phyloP scores from a whole-genome alignment of 352 stramenopile species.

The Phytophthora ohioensis region DNA sequence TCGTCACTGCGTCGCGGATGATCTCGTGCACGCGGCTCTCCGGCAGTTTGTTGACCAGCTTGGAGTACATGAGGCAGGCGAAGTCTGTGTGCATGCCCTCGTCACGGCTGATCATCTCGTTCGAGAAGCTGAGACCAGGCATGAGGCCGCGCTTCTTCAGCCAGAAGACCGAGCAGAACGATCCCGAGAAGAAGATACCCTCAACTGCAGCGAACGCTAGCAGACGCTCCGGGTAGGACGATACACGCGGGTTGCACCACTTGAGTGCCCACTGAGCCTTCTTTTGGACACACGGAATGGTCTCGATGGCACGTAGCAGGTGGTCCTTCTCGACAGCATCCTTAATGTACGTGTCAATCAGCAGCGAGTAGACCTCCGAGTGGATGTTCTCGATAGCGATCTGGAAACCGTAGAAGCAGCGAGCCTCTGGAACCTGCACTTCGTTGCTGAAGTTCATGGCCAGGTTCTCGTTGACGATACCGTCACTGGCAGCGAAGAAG shows the following conservation, averaged over 20 bases:
- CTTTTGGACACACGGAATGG: slow-evolving; percentile 96
- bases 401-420: slow-evolving; percentile 99
- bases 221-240: slow-evolving; percentile 96
- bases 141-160: slow-evolving; percentile 99
- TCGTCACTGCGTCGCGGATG: slow-evolving; percentile 95
- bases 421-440: slow-evolving; percentile 96
- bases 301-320: slow-evolving; percentile 97
- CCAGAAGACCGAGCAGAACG: slow-evolving; percentile 99
- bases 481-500: slow-evolving; percentile 98
- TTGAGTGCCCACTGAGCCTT: slow-evolving; percentile 98
- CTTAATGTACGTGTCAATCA: slow-evolving; percentile 99
- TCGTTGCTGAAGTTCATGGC: slow-evolving; percentile 98
- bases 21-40: slow-evolving; percentile 94
- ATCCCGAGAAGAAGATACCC: slow-evolving; percentile 99
- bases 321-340: slow-evolving; percentile 93
- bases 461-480: slow-evolving; percentile 99
- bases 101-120: slow-evolving; percentile 98
- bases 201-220: slow-evolving; percentile 98
- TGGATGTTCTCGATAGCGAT: slow-evolving; percentile 99
- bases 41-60: slow-evolving; percentile 97
- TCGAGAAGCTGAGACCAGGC: slow-evolving; percentile 98
- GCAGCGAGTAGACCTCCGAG: slow-evolving; percentile 98
- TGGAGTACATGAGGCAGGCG: slow-evolving; percentile 98
- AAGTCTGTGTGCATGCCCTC: slow-evolving; percentile 99
- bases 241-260: slow-evolving; percentile 94